Percentiles rank a stretch among this genome's conserved stretches.
phyloP scores from a whole-genome alignment of 1,284 basidiomycete species.

The Golubevia sp. region DNA sequence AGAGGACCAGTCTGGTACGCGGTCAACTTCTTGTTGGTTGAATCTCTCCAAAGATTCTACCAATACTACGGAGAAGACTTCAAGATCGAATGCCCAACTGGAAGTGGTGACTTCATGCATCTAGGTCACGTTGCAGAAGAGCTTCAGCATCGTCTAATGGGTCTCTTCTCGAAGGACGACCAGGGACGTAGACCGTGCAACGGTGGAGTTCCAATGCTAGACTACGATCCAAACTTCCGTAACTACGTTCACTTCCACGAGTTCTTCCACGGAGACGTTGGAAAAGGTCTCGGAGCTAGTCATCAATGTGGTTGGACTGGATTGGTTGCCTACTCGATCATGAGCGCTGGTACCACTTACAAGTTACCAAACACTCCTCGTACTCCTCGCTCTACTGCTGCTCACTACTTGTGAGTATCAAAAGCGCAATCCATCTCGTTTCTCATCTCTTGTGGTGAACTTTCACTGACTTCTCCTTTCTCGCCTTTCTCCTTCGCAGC shows the following conservation, averaged over 20 bases:
- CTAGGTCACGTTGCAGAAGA: slow-evolving; percentile 91
- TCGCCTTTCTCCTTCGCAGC: too few relatives aligned
- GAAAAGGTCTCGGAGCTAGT: slow-evolving; percentile 88
- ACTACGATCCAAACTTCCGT: slow-evolving; percentile 92
- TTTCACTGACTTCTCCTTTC: too few relatives aligned
- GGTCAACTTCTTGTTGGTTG: slow-evolving; percentile 84
- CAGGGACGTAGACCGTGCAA: slow-evolving; percentile 86
- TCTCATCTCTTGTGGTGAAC: too few relatives aligned
- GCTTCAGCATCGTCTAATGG: slow-evolving; percentile 94
- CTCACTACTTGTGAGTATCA: slow-evolving; percentile 98
- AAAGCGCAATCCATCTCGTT: too few relatives aligned
- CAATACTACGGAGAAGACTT: slow-evolving; percentile 52
- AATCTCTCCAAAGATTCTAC: slow-evolving; percentile 93
- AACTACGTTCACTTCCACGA: slow-evolving; percentile 96
- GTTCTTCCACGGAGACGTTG: slow-evolving; percentile 94
- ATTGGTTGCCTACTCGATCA: slow-evolving; percentile 50
- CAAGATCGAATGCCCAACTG: slow-evolving; percentile 87
- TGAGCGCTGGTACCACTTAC: slow-evolving; percentile 69
- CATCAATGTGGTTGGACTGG: slow-evolving; percentile 94
- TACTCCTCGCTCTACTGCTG: slow-evolving; percentile 84
- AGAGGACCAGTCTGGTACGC: slow-evolving; percentile 84
- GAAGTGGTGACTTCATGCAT: slow-evolving; percentile 91
- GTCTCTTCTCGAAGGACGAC: slow-evolving; percentile 89
- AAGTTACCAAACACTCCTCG: slow-evolving; percentile 50
- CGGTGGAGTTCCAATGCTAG: slow-evolving; percentile 82